A percentile compares a stretch with the other conserved stretches of the same genome.
Evolutionary conservation across 2,329 filamentous ascomycete genomes (phyloP).

Genomic region (Talaromyces sp.): DNA sequence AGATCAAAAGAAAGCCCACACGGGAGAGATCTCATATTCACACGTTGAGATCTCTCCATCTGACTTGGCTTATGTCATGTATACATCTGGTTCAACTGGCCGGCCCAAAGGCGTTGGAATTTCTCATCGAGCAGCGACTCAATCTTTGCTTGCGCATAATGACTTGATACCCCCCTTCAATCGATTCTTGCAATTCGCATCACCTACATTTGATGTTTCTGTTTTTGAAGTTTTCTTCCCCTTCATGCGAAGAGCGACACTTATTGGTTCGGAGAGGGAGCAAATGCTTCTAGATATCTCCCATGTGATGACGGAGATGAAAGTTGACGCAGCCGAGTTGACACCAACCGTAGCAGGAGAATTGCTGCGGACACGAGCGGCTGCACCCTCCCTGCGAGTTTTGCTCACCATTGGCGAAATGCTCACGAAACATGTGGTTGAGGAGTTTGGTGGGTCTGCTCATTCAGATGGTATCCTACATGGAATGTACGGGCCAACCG

Average conservation of each 20-base stretch:
- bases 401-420: constrained; percentile 91
- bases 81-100: constrained; percentile 88
- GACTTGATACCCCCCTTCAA: constrained; percentile 73
- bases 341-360: constrained; percentile 86
- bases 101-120: constrained; percentile 84
- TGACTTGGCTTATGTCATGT: constrained; percentile 81
- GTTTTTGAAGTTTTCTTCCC: constrained; percentile 96
- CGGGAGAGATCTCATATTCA: not conserved
- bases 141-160: constrained; percentile 81
- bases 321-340: constrained; percentile 82
- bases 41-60: constrained; percentile 28
- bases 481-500: constrained; percentile 94
- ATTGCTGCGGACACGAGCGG: constrained; percentile 67
- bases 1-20: not conserved
- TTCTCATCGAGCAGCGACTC: constrained; percentile 77
- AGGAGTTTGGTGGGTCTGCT: constrained; percentile 71
- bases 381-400: constrained; percentile 68
- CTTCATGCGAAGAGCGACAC: constrained; percentile 69
- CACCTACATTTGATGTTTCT: constrained; percentile 91
- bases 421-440: constrained; percentile 75
- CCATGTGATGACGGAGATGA: constrained; percentile 62
- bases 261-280: constrained; percentile 70
- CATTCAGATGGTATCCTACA: constrained; percentile 68
- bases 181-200: constrained; percentile 87
- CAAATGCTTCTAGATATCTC: constrained; percentile 76